Conservation (phyloP, 306 rosid species). For the Albizia julibrissin region DNA sequence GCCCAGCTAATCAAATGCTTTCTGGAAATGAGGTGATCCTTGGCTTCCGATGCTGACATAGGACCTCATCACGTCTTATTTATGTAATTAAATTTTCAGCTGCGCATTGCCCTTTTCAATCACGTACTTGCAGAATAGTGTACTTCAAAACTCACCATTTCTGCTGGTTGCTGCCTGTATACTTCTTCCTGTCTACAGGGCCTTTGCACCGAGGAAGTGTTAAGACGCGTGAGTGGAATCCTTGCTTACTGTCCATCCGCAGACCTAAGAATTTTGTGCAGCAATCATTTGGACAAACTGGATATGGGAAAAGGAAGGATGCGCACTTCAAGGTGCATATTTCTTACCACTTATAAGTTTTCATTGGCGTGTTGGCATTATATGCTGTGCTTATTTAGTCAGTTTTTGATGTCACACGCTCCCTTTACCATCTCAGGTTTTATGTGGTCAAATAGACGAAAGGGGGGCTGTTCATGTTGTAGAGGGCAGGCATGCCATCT, state of each 20-base stretch:
- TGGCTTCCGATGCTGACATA: neutral
- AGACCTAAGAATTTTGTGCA: constrained; percentile 33
- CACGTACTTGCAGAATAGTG: neutral
- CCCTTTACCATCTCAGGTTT: constrained; percentile 46
- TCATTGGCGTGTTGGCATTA: neutral
- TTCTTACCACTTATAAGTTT: neutral
- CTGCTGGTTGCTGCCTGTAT: constrained; percentile 14
- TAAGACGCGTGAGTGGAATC: constrained; percentile 34
- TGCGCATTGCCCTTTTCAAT: neutral
- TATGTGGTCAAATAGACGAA: constrained; percentile 38
- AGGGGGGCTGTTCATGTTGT: constrained; percentile 56
- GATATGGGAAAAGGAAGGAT: constrained; percentile 36
- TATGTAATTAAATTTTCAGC: neutral
- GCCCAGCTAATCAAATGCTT: neutral
- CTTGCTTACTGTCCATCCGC: constrained; percentile 27
- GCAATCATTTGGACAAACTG: constrained; percentile 40
- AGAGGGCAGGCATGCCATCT: constrained; percentile 59
- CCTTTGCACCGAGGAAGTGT: constrained; percentile 38
- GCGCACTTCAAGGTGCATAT: constrained; percentile 48
- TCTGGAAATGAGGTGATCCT: neutral
- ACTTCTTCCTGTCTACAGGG: constrained; percentile 37
- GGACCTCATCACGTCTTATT: neutral
- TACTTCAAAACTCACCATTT: neutral
- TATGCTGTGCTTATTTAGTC: neutral
- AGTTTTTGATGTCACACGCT: constrained; percentile 3